phyloP scores from a whole-genome alignment of 495 filamentous ascomycete genomes.

The Trichoderma erinaceum region DNA sequence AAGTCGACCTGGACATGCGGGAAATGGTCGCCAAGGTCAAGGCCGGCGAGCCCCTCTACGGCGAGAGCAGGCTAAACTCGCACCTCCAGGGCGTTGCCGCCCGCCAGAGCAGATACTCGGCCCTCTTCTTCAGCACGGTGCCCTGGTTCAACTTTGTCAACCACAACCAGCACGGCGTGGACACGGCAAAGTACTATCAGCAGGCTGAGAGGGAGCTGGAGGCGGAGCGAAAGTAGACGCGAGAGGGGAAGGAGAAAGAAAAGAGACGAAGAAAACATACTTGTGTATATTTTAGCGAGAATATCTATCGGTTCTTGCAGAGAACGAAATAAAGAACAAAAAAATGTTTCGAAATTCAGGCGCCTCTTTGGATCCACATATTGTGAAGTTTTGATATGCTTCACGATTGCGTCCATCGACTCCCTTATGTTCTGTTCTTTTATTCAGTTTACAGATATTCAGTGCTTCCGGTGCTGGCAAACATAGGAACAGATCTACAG shows the following conservation, averaged over 20 bases:
- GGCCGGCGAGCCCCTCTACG: constrained; percentile 84
- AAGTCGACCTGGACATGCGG: constrained; percentile 91
- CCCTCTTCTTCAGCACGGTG: constrained; percentile 71
- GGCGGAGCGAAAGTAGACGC: constrained; percentile 47
- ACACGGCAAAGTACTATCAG: constrained; percentile 96
- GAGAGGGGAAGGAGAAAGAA: background rate
- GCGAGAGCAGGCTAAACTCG: constrained; percentile 64
- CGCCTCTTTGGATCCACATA: too few relatives aligned
- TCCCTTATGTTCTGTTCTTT: background rate
- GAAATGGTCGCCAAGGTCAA: constrained; percentile 98
- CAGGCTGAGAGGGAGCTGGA: constrained; percentile 94
- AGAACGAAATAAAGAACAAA: background rate
- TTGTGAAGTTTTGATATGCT: too few relatives aligned
- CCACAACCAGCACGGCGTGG: constrained; percentile 93
- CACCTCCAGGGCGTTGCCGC: constrained; percentile 92
- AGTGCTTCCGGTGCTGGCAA: too few relatives aligned
- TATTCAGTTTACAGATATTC: background rate
- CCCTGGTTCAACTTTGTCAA: constrained; percentile 99
- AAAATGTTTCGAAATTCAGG: background rate
- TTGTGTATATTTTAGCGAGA: constrained; percentile 4
- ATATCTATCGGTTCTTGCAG: background rate
- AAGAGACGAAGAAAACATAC: too few relatives aligned
- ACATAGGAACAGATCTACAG: too few relatives aligned
- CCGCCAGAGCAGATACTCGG: constrained; percentile 85
- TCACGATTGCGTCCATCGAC: background rate